Base-by-base conservation (phyloP, 192 early-diverging fungal genomes). In the Pilaira anomala region DNA sequence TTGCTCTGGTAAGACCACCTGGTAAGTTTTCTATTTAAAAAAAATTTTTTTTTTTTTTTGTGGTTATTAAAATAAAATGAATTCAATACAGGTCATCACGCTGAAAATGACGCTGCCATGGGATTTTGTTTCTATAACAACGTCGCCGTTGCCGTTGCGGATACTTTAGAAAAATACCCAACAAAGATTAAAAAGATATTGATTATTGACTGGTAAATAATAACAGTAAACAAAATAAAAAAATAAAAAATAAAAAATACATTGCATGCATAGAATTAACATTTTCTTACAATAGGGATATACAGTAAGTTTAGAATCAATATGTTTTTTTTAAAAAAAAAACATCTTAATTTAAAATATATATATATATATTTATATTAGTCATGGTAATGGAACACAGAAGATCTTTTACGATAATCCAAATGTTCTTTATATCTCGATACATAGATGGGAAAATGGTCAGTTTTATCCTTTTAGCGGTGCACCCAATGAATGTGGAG, bases 61-160 rank as follows among this genome's bases (percentile, higher is more conserved):
- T 9, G 6, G 1, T 9, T 36, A 9, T 36, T n/a, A n/a, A n/a
- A n/a, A n/a, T n/a, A n/a, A n/a, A n/a, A 9, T 24, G 22, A 1
- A 6, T 24, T 24, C 7, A 24, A 22, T 49, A 11, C 25, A 61
- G 73, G 90, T 9, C 90, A 92, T 76, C 90, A 92, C 63, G 90
- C 90, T 7, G 89, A 91, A 61, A 66, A 78, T n/a, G 73, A 84
- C 63, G 77, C 80, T 50, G 81, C 74, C 7, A 83, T 83, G 84
- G 91, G 90, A 4, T 92, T 88, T 55, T 92, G 91, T 59, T 79
- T 87, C 42, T 87, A 79, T 66, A 91, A 91, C 67, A 92, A 92
- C 69, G 88, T 92, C 7, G 87, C 85, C 1, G 82, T 92, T 8
- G 90, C 90, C 7, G 81, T 84, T 9, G 72, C 76, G 25, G 48